Percentiles rank a stretch among this genome's conserved stretches.
Evolutionary conservation across 1,139 yeast species (phyloP).

Genomic region (Saccharomycopsis hybrid): DNA sequence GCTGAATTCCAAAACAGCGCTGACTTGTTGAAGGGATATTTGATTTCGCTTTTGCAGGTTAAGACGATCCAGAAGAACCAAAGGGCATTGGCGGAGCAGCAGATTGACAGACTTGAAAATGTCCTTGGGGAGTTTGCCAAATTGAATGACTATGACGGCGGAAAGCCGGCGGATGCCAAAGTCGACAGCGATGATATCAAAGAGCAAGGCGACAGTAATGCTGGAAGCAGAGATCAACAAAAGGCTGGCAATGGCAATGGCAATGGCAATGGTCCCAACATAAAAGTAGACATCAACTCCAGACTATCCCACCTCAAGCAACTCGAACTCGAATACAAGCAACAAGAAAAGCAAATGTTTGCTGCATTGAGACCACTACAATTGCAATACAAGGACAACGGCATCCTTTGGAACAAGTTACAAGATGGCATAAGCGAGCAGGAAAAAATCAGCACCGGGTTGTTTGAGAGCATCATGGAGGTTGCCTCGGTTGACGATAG

Average conservation of each 20-base stretch:
- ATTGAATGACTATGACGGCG: neutral
- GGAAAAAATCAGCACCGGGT: constrained; percentile 22
- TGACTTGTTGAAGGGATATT: constrained; percentile 2
- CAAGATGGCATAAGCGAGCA: constrained; percentile 21
- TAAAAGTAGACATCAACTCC: constrained; percentile 3
- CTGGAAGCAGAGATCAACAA: no score
- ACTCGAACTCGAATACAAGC: constrained; percentile 24
- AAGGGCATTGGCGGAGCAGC: neutral
- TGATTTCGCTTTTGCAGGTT: neutral
- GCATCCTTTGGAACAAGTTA: constrained; percentile 19
- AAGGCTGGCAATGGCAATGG: no score
- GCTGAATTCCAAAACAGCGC: neutral
- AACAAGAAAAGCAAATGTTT: constrained; percentile 25
- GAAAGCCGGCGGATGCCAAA: neutral
- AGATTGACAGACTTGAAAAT: neutral
- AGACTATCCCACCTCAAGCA: constrained; percentile 24
- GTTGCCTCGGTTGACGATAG: constrained; percentile 10
- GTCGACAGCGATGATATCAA: no score
- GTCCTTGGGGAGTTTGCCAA: constrained; percentile 1
- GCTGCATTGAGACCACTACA: constrained; percentile 22
- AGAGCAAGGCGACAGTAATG: no score
- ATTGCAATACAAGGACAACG: constrained; percentile 21
- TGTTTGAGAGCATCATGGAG: constrained; percentile 18
- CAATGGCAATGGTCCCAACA: neutral
- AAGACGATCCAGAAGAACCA: constrained; percentile 1